These are phyloP conservation scores for Tetrapisispora nanseiensis DNA, from an alignment of 805 yeast genomes.

Conservation along the genomic window DNA sequence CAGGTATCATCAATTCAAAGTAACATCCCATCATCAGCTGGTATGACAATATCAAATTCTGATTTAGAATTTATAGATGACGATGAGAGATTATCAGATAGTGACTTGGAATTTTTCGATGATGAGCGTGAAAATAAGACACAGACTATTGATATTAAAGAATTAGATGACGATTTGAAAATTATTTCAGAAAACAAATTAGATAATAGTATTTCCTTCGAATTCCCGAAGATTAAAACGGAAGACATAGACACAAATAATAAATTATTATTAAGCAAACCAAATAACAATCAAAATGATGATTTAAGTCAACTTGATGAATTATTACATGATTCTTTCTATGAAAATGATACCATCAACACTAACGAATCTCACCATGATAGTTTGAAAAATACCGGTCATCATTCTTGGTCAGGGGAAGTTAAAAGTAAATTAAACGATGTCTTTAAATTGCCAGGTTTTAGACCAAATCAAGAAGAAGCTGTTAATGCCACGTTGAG, in stretches of 20 bases:
- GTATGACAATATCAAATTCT: slow-evolving; percentile 12
- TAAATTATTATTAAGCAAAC: background rate
- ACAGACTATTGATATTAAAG: slow-evolving; percentile 17
- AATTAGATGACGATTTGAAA: slow-evolving; percentile 28
- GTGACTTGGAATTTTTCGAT: slow-evolving; percentile 29
- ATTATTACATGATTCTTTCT: slow-evolving; percentile 20
- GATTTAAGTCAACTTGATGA: slow-evolving; percentile 5
- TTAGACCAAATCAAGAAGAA: slow-evolving; percentile 76
- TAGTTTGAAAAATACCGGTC: background rate
- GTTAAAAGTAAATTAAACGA: slow-evolving; percentile 46
- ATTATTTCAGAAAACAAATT: slow-evolving; percentile 26
- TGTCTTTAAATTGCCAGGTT: slow-evolving; percentile 53
- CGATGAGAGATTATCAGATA: slow-evolving; percentile 27
- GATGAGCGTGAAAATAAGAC: slow-evolving; percentile 28
- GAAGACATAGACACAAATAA: slow-evolving; percentile 4
- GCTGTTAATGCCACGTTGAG: slow-evolving; percentile 69
- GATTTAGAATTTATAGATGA: slow-evolving; percentile 14
- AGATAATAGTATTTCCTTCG: slow-evolving; percentile 7
- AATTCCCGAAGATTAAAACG: slow-evolving; percentile 9
- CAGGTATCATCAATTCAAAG: background rate
- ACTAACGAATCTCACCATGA: slow-evolving; percentile 6
- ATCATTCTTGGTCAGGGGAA: slow-evolving; percentile 55
- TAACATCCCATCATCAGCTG: background rate
- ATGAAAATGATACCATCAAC: slow-evolving; percentile 10
- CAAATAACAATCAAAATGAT: background rate